Evolutionary conservation across 2,329 filamentous ascomycete species (phyloP).

Genomic region (Botryotinia convoluta): DNA sequence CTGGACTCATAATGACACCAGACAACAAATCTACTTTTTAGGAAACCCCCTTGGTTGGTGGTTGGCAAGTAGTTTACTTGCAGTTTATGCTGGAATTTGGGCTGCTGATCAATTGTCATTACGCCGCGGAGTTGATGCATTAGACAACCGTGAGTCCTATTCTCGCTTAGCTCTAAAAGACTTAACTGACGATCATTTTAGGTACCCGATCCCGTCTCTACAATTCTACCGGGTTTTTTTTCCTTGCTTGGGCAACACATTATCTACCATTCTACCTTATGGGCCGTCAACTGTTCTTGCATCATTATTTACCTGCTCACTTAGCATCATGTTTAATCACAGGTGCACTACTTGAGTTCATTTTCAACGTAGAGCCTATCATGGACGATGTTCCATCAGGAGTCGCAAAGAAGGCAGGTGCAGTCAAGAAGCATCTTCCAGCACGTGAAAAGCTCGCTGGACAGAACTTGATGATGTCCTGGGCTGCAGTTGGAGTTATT

Average conservation of each 20-base stretch:
- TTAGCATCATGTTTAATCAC: slow-evolving; percentile 87
- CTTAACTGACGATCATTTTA: slow-evolving; percentile 42
- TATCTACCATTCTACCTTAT: slow-evolving; percentile 98
- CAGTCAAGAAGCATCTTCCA: slow-evolving; percentile 61
- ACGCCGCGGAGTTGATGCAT: slow-evolving; percentile 85
- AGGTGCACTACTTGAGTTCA: slow-evolving; percentile 88
- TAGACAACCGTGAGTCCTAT: slow-evolving; percentile 81
- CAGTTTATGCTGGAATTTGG: slow-evolving; percentile 89
- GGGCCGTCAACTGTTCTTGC: slow-evolving; percentile 95
- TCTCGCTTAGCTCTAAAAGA: not conserved
- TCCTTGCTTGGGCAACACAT: slow-evolving; percentile 95
- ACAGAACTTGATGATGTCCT: slow-evolving; percentile 73
- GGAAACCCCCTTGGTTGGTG: slow-evolving; percentile 98
- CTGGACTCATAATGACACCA: slow-evolving; percentile 95
- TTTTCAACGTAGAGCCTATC: slow-evolving; percentile 86
- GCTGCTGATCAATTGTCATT: slow-evolving; percentile 91
- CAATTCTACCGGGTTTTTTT: slow-evolving; percentile 99
- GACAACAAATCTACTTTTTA: slow-evolving; percentile 97
- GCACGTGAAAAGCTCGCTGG: slow-evolving; percentile 77
- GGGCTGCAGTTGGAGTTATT: slow-evolving; percentile 74
- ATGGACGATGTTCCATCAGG: slow-evolving; percentile 47
- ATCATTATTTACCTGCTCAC: slow-evolving; percentile 95
- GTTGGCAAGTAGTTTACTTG: slow-evolving; percentile 87
- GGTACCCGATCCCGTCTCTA: slow-evolving; percentile 91
- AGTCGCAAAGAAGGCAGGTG: slow-evolving; percentile 46